A percentile compares a stretch with the other conserved stretches of the same genome.
phyloP scores from a whole-genome alignment of 768 basidiomycete species.

The Lentinula detonsa region DNA sequence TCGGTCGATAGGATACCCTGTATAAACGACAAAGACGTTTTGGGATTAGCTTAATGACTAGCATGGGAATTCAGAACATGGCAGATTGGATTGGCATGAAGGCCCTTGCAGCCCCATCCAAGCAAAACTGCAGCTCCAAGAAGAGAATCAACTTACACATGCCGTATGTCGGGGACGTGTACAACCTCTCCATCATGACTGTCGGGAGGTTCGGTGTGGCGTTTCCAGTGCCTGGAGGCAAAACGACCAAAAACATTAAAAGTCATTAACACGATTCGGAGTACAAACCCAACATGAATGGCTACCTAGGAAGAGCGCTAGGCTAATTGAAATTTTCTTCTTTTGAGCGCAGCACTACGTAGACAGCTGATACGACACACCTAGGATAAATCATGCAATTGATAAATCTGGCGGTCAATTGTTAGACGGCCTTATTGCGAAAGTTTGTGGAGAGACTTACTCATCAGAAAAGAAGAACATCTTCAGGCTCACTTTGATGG shows the following conservation, averaged over 20 bases:
- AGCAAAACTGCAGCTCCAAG: background rate
- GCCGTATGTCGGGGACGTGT: constrained; percentile 8
- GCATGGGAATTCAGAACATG: background rate
- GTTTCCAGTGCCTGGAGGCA: constrained; percentile 7
- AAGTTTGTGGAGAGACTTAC: background rate
- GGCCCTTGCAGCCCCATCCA: background rate
- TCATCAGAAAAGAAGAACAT: constrained; percentile 27
- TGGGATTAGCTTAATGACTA: background rate
- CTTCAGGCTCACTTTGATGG: constrained; percentile 26
- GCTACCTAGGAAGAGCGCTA: constrained; percentile 8
- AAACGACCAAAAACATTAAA: background rate
- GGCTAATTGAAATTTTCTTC: background rate
- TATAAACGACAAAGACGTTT: background rate
- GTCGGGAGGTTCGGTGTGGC: constrained; percentile 10
- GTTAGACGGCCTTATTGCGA: background rate
- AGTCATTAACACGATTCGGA: background rate
- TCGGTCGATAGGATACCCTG: constrained; percentile 6
- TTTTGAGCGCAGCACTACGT: background rate
- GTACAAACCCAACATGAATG: background rate
- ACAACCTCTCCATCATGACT: constrained; percentile 10
- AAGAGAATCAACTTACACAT: constrained; percentile 3
- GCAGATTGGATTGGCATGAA: background rate
- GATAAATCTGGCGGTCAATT: constrained; percentile 5
- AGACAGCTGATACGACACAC: background rate
- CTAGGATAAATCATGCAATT: constrained; percentile 9